phyloP scores from a whole-genome alignment of 2,329 filamentous ascomycete genomes.

The Ilyonectria sp. region DNA sequence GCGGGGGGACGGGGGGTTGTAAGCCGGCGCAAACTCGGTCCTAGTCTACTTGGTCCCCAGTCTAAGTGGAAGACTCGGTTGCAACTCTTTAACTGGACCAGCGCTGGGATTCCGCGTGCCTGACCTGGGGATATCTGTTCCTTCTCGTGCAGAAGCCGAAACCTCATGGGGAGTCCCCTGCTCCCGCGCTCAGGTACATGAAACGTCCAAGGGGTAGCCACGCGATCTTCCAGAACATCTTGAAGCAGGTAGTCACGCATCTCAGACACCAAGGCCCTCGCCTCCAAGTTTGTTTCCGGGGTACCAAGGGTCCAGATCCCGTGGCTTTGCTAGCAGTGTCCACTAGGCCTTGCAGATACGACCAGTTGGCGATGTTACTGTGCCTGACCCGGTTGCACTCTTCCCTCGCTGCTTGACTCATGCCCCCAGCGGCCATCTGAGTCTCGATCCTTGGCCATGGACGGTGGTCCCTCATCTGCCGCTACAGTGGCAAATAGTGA shows the following conservation, averaged over 20 bases:
- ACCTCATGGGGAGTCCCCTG: slow-evolving; percentile 36
- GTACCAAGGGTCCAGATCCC: slow-evolving; percentile 37
- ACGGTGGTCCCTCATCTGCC: slow-evolving; percentile 7
- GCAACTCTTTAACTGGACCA: neutral
- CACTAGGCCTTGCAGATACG: slow-evolving; percentile 42
- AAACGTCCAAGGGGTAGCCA: slow-evolving; percentile 40
- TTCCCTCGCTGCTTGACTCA: slow-evolving; percentile 38
- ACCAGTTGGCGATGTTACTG: slow-evolving; percentile 27
- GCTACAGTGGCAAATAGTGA: slow-evolving; percentile 22
- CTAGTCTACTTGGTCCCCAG: slow-evolving; percentile 1
- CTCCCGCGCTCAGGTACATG: slow-evolving; percentile 39
- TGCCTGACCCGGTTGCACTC: slow-evolving; percentile 26
- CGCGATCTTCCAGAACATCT: slow-evolving; percentile 47
- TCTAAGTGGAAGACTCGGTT: slow-evolving; percentile 10
- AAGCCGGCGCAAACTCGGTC: slow-evolving; percentile 16
- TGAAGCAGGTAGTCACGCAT: slow-evolving; percentile 36
- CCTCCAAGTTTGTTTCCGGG: slow-evolving; percentile 39
- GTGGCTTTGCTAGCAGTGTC: slow-evolving; percentile 22
- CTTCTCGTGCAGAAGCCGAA: slow-evolving; percentile 40
- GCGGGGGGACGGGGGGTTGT: slow-evolving; percentile 18
- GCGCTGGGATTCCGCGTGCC: neutral
- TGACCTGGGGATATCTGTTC: slow-evolving; percentile 21
- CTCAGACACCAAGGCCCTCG: slow-evolving; percentile 28
- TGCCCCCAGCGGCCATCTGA: slow-evolving; percentile 35
- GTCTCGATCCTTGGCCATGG: slow-evolving; percentile 20